These are phyloP conservation scores for Zygoascus bituminiphila DNA, from an alignment of 805 yeast species.

Conservation along the genomic window DNA sequence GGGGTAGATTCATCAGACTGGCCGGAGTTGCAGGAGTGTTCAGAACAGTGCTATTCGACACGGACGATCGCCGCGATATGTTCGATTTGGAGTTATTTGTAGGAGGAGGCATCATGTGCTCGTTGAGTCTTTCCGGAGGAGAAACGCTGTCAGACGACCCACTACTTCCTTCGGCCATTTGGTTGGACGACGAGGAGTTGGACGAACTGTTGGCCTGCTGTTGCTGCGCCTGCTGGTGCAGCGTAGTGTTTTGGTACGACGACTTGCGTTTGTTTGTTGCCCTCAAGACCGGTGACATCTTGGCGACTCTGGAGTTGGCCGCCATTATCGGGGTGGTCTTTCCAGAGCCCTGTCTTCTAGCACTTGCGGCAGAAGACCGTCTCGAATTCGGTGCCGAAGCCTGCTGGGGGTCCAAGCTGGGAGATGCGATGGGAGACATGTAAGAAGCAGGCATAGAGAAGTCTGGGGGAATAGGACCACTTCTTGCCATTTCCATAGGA, in stretches of 20 bases:
- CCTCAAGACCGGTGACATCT: conserved; percentile 16
- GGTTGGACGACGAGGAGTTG: neutral
- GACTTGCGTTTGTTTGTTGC: conserved; percentile 7
- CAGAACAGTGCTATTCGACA: neutral
- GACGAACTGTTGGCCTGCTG: neutral
- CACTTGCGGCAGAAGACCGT: conserved; percentile 4
- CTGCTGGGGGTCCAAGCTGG: conserved; percentile 4
- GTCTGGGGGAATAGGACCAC: conserved; percentile 12
- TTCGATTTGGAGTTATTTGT: neutral
- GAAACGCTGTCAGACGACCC: conserved; percentile 11
- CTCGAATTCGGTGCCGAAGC: conserved; percentile 4
- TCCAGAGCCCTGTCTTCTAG: neutral
- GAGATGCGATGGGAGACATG: conserved; percentile 16
- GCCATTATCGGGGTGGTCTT: conserved; percentile 4
- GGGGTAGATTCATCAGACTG: conserved; percentile 24
- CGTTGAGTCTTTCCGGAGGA: conserved; percentile 13
- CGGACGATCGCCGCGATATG: neutral
- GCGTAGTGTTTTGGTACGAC: neutral
- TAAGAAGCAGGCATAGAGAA: conserved; percentile 20
- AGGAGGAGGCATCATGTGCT: conserved; percentile 16
- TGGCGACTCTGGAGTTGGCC: conserved; percentile 9
- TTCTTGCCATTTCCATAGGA: conserved; percentile 37
- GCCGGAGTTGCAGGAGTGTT: conserved; percentile 27
- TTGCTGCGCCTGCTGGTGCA: neutral
- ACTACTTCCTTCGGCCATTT: neutral